Percentiles rank a stretch among this genome's conserved stretches.
Conservation (phyloP, 2,329 filamentous ascomycete species). For the Rhynchosporium agropyri region DNA sequence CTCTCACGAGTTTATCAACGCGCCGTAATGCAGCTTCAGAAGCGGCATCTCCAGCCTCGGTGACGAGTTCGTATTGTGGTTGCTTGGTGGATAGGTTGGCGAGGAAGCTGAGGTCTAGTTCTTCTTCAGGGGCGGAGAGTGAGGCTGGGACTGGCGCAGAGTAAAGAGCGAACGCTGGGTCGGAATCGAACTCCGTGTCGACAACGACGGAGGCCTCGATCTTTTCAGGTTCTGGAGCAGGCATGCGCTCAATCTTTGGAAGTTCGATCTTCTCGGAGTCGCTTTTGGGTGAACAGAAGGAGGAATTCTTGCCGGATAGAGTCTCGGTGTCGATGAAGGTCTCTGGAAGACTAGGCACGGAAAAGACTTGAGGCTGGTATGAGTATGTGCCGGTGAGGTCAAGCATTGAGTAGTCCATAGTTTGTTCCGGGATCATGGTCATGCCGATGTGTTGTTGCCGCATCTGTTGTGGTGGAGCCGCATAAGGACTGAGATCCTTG, state of each 20-base stretch:
- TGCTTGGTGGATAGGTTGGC: conserved; percentile 64
- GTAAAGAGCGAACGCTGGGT: conserved; percentile 64
- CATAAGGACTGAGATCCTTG: conserved; percentile 69
- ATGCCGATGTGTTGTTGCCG: conserved; percentile 72
- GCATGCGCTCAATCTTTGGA: conserved; percentile 50
- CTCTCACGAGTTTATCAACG: conserved; percentile 33
- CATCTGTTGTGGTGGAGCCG: conserved; percentile 50
- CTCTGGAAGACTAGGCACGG: conserved; percentile 67
- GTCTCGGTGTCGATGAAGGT: conserved; percentile 58
- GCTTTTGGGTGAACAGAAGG: conserved; percentile 48
- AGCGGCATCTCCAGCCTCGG: conserved; percentile 53
- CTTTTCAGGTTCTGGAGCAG: conserved; percentile 31
- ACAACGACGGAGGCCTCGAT: conserved; percentile 40
- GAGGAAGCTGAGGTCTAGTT: conserved; percentile 52
- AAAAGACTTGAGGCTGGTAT: conserved; percentile 73
- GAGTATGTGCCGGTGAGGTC: conserved; percentile 60
- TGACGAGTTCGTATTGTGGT: conserved; percentile 65
- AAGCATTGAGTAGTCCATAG: conserved; percentile 73
- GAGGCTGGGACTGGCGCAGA: conserved; percentile 42
- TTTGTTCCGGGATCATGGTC: conserved; percentile 77
- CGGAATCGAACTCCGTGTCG: conserved; percentile 63
- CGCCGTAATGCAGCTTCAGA: conserved; percentile 31
- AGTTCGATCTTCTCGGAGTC: conserved; percentile 53
- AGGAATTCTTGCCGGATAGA: conserved; percentile 72
- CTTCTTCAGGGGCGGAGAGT: conserved; percentile 37